Percentiles rank a stretch among this genome's conserved stretches.
Conservation (phyloP, 371 early-diverging fungal genomes). For the Mucor indicus region DNA sequence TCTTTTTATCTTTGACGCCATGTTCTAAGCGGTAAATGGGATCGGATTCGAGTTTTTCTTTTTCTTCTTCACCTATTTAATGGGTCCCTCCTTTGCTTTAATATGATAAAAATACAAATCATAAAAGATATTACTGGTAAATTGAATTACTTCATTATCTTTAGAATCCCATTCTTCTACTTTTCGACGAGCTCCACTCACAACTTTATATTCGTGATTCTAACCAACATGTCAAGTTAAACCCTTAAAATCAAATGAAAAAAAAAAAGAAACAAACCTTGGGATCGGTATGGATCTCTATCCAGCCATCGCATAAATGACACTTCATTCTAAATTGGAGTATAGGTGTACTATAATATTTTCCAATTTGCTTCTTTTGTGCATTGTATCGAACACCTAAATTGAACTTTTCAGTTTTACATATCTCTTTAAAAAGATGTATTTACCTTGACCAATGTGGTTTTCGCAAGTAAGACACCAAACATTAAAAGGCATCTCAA, state of each 20-base stretch:
- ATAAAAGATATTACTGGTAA: background rate
- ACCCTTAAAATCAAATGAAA: too few species aligned
- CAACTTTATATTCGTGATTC: conserved; percentile 78
- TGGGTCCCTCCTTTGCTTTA: too few species aligned
- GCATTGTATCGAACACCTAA: conserved; percentile 90
- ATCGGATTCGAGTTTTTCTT: conserved; percentile 56
- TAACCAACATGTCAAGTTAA: conserved; percentile 18
- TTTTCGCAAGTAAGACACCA: conserved; percentile 88
- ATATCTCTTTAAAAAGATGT: background rate
- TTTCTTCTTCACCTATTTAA: conserved; percentile 57
- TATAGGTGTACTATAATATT: conserved; percentile 86
- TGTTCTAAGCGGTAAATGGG: conserved; percentile 75
- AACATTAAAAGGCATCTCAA: conserved; percentile 89
- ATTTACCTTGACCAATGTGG: conserved; percentile 80
- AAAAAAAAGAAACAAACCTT: too few species aligned
- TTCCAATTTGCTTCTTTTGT: conserved; percentile 90
- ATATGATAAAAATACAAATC: too few species aligned
- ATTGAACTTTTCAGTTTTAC: background rate
- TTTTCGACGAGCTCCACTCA: conserved; percentile 75
- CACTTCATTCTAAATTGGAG: conserved; percentile 92
- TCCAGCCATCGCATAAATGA: conserved; percentile 81
- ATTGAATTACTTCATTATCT: conserved; percentile 64
- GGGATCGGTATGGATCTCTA: conserved; percentile 94
- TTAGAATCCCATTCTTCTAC: conserved; percentile 73
- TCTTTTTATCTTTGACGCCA: conserved; percentile 49